Base-by-base conservation (phyloP, 768 basidiomycete species). In the Dendrothele bispora region DNA sequence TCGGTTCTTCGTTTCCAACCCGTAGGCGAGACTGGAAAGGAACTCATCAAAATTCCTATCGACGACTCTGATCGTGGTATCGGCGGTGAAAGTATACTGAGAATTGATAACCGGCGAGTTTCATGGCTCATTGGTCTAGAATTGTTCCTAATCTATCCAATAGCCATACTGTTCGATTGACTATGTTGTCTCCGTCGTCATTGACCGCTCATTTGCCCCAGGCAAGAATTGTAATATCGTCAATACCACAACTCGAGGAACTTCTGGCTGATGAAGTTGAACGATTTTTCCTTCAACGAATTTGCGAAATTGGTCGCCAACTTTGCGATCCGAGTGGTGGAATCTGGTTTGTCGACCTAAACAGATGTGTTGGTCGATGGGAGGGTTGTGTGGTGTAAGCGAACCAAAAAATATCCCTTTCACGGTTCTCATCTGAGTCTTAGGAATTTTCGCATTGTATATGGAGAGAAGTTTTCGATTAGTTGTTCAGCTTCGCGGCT, bases 161-260 rank as follows among this genome's bases (percentile, higher is more conserved):
- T 48, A 90, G 89, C 54, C 83, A 88, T 54, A 83, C 84, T 0
- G 62, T 92, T 39, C 84, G 88, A 12, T 78, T 93, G 55, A 89
- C 87, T 2, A 84, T 90, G 59, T 58, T 73, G 17, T 84, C 91
- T 1, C 91, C 91, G 14, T 90, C 88, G 10, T 77, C 79, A 8
- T 65, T 93, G 22, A 82, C 77, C n/a, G 89, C 84, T 1, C 87
- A 91, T 60, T 76, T 92, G 18, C 77, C 88, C 5, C 89, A 90
- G 65, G 88, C 89, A 12, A 91, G 86, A 2, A 65, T 91, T 15
- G 60, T 76, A 1, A 80, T 92, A 12, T 79, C 84, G 3, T 88
- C 89, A 2, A 78, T 93, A 20, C 81, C 87, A 5, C 88, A 92
- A 59, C 72, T 95, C 28, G 71, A 73, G 21, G 84, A 91, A 50